Percentiles rank a stretch among this genome's conserved stretches.
phyloP scores from a whole-genome alignment of 345 rosid genomes.

The Acer negundo region DNA sequence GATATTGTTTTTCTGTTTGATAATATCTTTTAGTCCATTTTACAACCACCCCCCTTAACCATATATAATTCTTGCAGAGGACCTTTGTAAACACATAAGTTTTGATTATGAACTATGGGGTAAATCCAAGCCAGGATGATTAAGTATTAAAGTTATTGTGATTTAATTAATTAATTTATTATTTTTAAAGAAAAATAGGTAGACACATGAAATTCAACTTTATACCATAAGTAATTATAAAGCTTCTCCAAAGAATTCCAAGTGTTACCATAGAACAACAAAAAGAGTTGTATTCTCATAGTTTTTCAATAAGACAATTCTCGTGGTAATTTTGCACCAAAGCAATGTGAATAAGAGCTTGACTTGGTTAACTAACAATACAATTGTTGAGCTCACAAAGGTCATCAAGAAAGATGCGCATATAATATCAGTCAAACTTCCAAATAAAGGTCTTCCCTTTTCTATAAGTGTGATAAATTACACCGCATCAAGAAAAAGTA shows the following conservation, averaged over 20 bases:
- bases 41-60: not conserved
- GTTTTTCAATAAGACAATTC: not conserved
- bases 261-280: not conserved
- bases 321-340: not conserved
- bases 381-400: not conserved
- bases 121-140: not conserved
- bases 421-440: not conserved
- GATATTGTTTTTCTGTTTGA: not conserved
- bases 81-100: not conserved
- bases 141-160: not conserved
- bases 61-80: not conserved
- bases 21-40: not conserved
- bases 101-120: not conserved
- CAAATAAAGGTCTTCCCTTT: not conserved
- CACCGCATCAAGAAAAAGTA: not conserved
- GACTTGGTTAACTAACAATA: not conserved
- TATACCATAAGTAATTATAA: not conserved
- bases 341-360: not conserved
- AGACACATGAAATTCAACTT: not conserved
- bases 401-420: not conserved
- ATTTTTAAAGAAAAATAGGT: too few species aligned
- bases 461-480: conserved; percentile 5
- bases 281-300: not conserved
- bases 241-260: not conserved
- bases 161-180: not conserved